Percentiles rank a stretch among this genome's conserved stretches.
Conservation (phyloP, 495 filamentous ascomycete genomes). For the Chaetomium cochliodes region DNA sequence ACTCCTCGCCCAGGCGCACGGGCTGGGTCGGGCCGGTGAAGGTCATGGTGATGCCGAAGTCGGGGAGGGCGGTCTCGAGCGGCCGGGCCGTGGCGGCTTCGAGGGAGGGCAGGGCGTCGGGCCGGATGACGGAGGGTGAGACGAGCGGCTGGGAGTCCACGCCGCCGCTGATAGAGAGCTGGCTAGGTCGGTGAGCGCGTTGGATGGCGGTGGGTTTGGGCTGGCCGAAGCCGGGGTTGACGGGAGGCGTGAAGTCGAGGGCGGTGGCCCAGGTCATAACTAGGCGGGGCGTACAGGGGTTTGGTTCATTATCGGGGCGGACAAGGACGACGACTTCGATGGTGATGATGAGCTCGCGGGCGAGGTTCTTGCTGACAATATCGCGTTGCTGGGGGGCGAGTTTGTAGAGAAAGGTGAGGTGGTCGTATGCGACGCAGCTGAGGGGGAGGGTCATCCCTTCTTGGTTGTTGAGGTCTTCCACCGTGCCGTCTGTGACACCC, state of each 20-base stretch:
- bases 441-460: slow-evolving; percentile 62
- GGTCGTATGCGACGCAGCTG: slow-evolving; percentile 73
- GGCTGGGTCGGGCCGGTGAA: slow-evolving; percentile 57
- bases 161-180: slow-evolving; percentile 53
- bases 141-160: slow-evolving; percentile 45
- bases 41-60: slow-evolving; percentile 74
- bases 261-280: slow-evolving; percentile 77
- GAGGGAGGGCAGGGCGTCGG: slow-evolving; percentile 54
- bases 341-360: slow-evolving; percentile 54
- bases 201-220: slow-evolving; percentile 58
- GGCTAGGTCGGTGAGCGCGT: slow-evolving; percentile 62
- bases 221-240: slow-evolving; percentile 55
- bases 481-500: slow-evolving; percentile 61
- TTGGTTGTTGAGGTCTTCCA: slow-evolving; percentile 62
- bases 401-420: slow-evolving; percentile 80
- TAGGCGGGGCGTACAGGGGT: slow-evolving; percentile 69
- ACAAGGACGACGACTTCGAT: slow-evolving; percentile 66
- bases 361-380: slow-evolving; percentile 53
- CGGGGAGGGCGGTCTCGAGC: slow-evolving; percentile 49
- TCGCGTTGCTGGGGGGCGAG: slow-evolving; percentile 65
- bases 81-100: slow-evolving; percentile 46
- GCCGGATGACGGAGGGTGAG: slow-evolving; percentile 49
- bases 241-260: slow-evolving; percentile 76
- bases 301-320: slow-evolving; percentile 37
- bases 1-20: slow-evolving; percentile 66